Evolutionary conservation across 2,329 filamentous ascomycete species (phyloP).

Genomic region (Scleromitrula shiraiana): DNA sequence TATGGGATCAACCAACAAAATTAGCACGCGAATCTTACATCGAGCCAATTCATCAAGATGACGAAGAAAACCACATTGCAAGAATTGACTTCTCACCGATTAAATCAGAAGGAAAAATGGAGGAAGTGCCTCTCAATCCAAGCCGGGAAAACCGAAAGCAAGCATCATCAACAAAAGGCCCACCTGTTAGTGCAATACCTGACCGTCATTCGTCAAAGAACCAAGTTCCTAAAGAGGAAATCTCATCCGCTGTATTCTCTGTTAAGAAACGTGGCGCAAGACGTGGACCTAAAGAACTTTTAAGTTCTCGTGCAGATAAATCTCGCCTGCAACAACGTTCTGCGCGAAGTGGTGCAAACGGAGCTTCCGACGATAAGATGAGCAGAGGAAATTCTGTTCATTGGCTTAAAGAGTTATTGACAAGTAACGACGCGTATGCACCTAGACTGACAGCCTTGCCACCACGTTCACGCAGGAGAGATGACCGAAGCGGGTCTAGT

Average conservation of each 20-base stretch:
- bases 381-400: conserved; percentile 20
- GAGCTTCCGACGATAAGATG: conserved; percentile 11
- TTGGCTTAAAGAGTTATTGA: conserved; percentile 25
- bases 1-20: conserved; percentile 13
- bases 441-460: conserved; percentile 25
- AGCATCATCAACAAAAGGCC: conserved; percentile 5
- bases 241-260: conserved; percentile 7
- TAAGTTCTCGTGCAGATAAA: background rate
- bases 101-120: background rate
- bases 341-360: conserved; percentile 3
- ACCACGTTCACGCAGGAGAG: conserved; percentile 16
- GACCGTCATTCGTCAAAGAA: conserved; percentile 17
- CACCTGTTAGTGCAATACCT: conserved; percentile 4
- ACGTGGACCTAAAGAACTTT: background rate
- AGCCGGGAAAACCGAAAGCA: conserved; percentile 8
- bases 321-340: conserved; percentile 14
- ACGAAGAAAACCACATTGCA: background rate
- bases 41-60: background rate
- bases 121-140: conserved; percentile 7
- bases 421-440: conserved; percentile 21
- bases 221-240: conserved; percentile 8
- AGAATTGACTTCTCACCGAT: background rate
- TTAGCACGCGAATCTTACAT: background rate
- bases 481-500: conserved; percentile 4
- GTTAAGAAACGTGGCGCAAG: background rate